Conservation (phyloP, 2,329 filamentous ascomycete genomes). For the Pseudogymnoascus sp. region DNA sequence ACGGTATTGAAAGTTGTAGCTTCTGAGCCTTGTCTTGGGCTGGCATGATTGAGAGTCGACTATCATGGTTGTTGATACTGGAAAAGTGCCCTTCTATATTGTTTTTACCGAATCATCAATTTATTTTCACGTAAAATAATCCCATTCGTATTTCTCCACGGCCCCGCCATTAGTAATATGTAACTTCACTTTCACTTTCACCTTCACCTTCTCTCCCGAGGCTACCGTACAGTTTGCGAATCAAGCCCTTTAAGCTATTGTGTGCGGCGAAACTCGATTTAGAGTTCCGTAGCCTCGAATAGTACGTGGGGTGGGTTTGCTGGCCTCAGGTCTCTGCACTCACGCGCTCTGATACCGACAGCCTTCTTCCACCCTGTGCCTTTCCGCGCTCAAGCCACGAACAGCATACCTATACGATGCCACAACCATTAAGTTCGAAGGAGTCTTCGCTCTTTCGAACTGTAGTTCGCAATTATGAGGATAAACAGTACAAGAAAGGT, state of each 20-base stretch:
- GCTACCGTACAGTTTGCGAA: not conserved
- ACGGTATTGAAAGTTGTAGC: slow-evolving; percentile 17
- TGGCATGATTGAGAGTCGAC: slow-evolving; percentile 1
- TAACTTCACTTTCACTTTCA: not conserved
- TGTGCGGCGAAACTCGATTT: not conserved
- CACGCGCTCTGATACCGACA: slow-evolving; percentile 8
- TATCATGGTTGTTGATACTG: not conserved
- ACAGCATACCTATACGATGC: slow-evolving; percentile 42
- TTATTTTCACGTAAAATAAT: not conserved
- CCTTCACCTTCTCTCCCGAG: not conserved
- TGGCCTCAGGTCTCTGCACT: slow-evolving; percentile 9
- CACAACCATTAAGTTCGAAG: slow-evolving; percentile 72
- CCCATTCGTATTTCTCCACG: not conserved
- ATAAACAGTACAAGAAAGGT: slow-evolving; percentile 95
- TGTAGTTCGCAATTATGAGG: slow-evolving; percentile 92
- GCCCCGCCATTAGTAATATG: not conserved
- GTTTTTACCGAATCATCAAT: not conserved
- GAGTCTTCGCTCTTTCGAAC: slow-evolving; percentile 91
- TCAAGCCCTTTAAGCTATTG: not conserved
- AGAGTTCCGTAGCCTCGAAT: slow-evolving; percentile 3
- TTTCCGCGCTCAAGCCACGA: slow-evolving; percentile 1
- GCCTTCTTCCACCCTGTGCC: slow-evolving; percentile 6
- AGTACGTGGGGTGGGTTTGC: slow-evolving; percentile 5
- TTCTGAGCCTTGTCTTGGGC: slow-evolving; percentile 1
- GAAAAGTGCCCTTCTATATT: not conserved